Conservation (phyloP, 257 asterid species). For the Solanum virginianum region DNA sequence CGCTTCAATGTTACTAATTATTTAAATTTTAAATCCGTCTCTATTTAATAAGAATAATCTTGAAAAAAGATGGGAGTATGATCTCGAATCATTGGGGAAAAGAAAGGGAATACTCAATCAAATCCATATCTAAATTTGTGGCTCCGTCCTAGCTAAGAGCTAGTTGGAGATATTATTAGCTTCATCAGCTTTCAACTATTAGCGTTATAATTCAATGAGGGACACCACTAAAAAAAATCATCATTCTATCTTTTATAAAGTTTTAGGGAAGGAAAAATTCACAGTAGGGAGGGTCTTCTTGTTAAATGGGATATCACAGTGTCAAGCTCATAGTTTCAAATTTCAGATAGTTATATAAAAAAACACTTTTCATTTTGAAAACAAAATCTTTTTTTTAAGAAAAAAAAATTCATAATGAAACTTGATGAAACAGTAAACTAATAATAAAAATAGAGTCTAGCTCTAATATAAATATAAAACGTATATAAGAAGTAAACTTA, state of each 20-base stretch:
- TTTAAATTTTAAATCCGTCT: not conserved
- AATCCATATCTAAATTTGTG: rapidly evolving
- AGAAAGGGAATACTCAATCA: not conserved
- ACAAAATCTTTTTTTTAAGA: too few species aligned
- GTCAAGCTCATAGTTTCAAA: not conserved
- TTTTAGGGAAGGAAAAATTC: not conserved
- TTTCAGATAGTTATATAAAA: not conserved
- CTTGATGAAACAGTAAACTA: too few species aligned
- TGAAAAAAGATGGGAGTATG: not conserved
- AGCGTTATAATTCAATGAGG: not conserved
- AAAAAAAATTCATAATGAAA: too few species aligned
- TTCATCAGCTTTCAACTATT: not conserved
- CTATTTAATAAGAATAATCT: not conserved
- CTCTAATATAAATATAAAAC: too few species aligned
- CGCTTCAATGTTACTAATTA: not conserved
- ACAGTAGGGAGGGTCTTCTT: not conserved
- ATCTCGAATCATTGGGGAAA: not conserved
- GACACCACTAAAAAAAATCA: not conserved
- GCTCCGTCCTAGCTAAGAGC: not conserved
- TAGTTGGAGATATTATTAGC: not conserved
- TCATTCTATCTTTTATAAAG: not conserved
- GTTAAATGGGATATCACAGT: not conserved
- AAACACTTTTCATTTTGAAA: too few species aligned
- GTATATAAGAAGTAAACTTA: too few species aligned
- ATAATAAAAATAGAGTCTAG: too few species aligned